Evolutionary conservation across 305 asterid species (phyloP).

Genomic region (Andrographis paniculata): DNA sequence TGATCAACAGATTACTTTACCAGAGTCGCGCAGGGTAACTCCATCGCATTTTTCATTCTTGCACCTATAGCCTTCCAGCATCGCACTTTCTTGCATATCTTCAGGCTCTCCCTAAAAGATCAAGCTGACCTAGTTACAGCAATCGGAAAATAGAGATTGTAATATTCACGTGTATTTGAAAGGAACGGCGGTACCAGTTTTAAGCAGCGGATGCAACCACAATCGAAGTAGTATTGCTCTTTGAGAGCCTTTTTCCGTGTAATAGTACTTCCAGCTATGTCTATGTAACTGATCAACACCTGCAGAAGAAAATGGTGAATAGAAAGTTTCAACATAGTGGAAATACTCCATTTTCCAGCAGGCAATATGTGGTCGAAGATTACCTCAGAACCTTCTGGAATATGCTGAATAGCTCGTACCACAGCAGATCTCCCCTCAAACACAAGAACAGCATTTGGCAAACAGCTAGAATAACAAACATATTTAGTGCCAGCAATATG

Average conservation of each 20-base stretch:
- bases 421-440: constrained; percentile 77
- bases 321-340: constrained; percentile 1
- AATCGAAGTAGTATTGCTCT: constrained; percentile 83
- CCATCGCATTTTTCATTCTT: constrained; percentile 53
- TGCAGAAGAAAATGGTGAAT: constrained; percentile 21
- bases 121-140: constrained; percentile 16
- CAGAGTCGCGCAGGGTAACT: constrained; percentile 62
- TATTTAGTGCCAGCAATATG: constrained; percentile 26
- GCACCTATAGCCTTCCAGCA: constrained; percentile 89
- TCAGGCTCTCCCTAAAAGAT: constrained; percentile 54
- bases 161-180: constrained; percentile 7
- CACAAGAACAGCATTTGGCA: constrained; percentile 77
- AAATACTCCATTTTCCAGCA: background rate
- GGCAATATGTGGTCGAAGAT: constrained; percentile 9
- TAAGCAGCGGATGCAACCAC: constrained; percentile 73
- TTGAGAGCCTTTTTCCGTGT: constrained; percentile 84
- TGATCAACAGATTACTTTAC: constrained; percentile 29
- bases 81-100: constrained; percentile 85
- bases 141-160: constrained; percentile 5
- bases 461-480: constrained; percentile 52
- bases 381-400: constrained; percentile 92
- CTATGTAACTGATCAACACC: constrained; percentile 88
- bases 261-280: constrained; percentile 88
- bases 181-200: constrained; percentile 39
- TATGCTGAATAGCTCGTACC: constrained; percentile 63